Evolutionary conservation across 805 yeast species (phyloP).

Genomic region (Monosporozyma unispora): DNA sequence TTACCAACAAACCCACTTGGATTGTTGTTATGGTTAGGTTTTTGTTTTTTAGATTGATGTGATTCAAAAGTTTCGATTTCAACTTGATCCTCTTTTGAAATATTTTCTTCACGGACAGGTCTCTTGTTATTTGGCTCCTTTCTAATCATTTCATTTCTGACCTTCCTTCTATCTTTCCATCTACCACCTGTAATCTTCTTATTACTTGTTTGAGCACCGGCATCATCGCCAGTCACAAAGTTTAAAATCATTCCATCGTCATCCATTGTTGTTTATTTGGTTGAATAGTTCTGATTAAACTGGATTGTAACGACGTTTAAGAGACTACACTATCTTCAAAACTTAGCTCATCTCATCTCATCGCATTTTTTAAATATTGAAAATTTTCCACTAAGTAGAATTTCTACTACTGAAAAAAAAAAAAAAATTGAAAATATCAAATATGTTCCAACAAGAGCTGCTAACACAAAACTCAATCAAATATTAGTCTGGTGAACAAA

Average conservation of each 20-base stretch:
- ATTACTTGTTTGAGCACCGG: constrained; percentile 14
- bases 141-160: constrained; percentile 42
- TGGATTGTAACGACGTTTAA: not conserved
- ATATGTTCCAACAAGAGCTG: not conserved
- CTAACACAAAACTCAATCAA: not conserved
- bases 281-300: not conserved
- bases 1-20: not conserved
- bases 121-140: constrained; percentile 25
- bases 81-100: not conserved
- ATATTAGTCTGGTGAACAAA: not conserved
- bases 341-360: constrained; percentile 14
- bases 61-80: not conserved
- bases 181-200: constrained; percentile 58
- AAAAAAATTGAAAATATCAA: constrained; percentile 2
- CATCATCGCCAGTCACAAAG: constrained; percentile 32
- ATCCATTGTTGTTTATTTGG: constrained; percentile 14
- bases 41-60: not conserved
- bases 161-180: constrained; percentile 73
- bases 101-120: not conserved
- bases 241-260: constrained; percentile 52
- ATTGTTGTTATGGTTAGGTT: not conserved
- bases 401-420: constrained; percentile 4
- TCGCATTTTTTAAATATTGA: constrained; percentile 3
- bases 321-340: not conserved
- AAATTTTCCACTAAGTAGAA: constrained; percentile 11